These are phyloP conservation scores for Monosporascus sp. DNA, from an alignment of 2,329 filamentous ascomycete species.

Conservation along the genomic window DNA sequence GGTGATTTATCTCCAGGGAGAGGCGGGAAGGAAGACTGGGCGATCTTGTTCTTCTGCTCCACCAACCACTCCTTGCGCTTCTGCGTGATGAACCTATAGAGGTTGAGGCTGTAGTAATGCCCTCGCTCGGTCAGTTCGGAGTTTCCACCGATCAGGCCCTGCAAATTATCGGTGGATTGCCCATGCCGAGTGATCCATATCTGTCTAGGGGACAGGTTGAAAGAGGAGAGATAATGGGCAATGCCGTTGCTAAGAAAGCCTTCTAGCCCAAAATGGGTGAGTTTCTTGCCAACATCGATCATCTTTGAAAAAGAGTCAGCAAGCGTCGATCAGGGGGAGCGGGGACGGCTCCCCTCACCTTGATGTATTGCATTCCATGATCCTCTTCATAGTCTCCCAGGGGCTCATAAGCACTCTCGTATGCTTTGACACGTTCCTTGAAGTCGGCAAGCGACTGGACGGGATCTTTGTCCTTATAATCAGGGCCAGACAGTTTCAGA, in stretches of 20 bases:
- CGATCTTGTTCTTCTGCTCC: constrained; percentile 72
- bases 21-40: constrained; percentile 79
- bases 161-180: constrained; percentile 80
- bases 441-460: constrained; percentile 81
- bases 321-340: not conserved
- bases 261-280: constrained; percentile 83
- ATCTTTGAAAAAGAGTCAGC: constrained; percentile 49
- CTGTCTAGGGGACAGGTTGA: constrained; percentile 90
- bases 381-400: constrained; percentile 88
- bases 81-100: constrained; percentile 77
- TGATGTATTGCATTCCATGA: constrained; percentile 88
- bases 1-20: constrained; percentile 87
- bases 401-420: constrained; percentile 90
- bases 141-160: constrained; percentile 87
- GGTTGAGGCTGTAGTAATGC: constrained; percentile 68
- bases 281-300: constrained; percentile 93
- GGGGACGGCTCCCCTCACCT: constrained; percentile 37
- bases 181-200: constrained; percentile 98
- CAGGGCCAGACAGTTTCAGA: constrained; percentile 88
- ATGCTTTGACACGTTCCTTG: constrained; percentile 84
- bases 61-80: constrained; percentile 79
- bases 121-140: constrained; percentile 75
- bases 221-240: constrained; percentile 91
- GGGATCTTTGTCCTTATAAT: constrained; percentile 93
- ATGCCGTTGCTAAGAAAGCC: constrained; percentile 91